Evolutionary conservation across 495 filamentous ascomycete species (phyloP).

Genomic region (Pseudomonodictys pantanalensis): DNA sequence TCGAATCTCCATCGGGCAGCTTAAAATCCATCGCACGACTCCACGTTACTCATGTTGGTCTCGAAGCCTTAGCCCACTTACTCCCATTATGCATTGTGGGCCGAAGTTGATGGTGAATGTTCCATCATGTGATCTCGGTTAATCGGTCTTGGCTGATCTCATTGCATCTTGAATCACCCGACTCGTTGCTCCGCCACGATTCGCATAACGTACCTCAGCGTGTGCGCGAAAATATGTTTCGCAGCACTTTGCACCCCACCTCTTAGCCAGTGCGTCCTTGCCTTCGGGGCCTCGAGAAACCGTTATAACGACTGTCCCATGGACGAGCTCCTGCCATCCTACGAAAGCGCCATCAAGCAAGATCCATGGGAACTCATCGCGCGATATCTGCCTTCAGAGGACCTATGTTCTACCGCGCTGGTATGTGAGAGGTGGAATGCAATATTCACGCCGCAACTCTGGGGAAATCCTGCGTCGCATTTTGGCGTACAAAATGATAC

Average conservation of each 20-base stretch:
- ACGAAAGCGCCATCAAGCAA: slow-evolving; percentile 55
- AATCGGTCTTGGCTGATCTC: no score
- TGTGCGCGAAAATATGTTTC: no score
- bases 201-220: no score
- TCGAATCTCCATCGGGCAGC: background rate
- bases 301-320: slow-evolving; percentile 8
- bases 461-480: slow-evolving; percentile 64
- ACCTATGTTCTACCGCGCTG: slow-evolving; percentile 58
- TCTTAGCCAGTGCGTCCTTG: background rate
- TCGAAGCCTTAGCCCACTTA: no score
- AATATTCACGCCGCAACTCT: slow-evolving; percentile 60
- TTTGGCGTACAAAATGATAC: slow-evolving; percentile 63
- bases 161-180: no score
- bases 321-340: slow-evolving; percentile 59
- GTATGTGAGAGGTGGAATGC: slow-evolving; percentile 59
- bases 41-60: no score
- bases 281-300: background rate
- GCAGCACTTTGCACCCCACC: no score
- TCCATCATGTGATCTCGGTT: no score
- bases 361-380: slow-evolving; percentile 63
- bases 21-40: background rate
- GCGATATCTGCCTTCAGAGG: slow-evolving; percentile 56
- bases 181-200: slow-evolving; percentile 8
- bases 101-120: no score
- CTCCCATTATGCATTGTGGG: no score